Evolutionary conservation across 768 basidiomycete genomes (phyloP).

Genomic region (Leucocoprinus leucothites): DNA sequence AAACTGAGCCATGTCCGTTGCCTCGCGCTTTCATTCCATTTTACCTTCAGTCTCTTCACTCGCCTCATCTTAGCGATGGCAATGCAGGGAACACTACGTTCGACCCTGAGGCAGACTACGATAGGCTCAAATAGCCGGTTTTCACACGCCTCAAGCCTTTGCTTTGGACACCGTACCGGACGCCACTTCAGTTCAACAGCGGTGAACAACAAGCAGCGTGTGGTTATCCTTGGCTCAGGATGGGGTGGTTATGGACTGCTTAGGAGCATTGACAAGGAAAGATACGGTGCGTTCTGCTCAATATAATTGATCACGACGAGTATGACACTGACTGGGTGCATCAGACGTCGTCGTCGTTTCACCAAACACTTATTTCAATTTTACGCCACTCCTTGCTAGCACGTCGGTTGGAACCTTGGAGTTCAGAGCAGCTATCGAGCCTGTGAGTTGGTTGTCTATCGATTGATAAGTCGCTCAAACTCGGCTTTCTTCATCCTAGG

Average conservation of each 20-base stretch:
- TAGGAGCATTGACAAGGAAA: slow-evolving; percentile 63
- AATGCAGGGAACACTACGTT: neutral
- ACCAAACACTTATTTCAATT: slow-evolving; percentile 67
- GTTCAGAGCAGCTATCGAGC: slow-evolving; percentile 76
- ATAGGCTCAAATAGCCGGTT: neutral
- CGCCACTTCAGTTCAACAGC: slow-evolving; percentile 39
- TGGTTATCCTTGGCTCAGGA: slow-evolving; percentile 73
- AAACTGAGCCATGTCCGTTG: neutral
- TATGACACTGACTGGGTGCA: neutral
- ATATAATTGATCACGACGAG: neutral
- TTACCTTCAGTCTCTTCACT: neutral
- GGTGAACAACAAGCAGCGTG: slow-evolving; percentile 35
- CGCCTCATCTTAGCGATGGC: neutral
- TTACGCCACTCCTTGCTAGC: slow-evolving; percentile 63
- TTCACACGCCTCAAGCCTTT: neutral
- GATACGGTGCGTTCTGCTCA: slow-evolving; percentile 47
- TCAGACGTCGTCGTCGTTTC: slow-evolving; percentile 66
- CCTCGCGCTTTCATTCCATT: neutral
- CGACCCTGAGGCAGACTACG: neutral
- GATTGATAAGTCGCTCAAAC: neutral
- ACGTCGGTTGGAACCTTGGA: slow-evolving; percentile 84
- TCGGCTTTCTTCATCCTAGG: slow-evolving; percentile 27
- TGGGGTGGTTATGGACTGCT: slow-evolving; percentile 79
- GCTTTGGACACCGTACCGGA: neutral
- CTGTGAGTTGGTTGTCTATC: slow-evolving; percentile 42